Percentiles rank a stretch among this genome's conserved stretches.
Evolutionary conservation across 495 filamentous ascomycete genomes (phyloP).

Genomic region (Hypoxylon cercidicola): DNA sequence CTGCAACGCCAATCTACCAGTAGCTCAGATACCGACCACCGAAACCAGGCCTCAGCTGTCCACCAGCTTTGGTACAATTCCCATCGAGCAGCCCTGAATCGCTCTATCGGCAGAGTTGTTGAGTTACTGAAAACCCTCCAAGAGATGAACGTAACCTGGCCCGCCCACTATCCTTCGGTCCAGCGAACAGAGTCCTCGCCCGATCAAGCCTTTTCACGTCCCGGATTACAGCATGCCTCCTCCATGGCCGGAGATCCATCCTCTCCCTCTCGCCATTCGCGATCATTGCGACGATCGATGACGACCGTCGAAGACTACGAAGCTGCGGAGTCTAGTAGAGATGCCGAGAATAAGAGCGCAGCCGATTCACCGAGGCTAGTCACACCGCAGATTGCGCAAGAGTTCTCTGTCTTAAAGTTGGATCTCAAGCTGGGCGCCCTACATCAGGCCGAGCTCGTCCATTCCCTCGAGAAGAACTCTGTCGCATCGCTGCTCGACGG

Average conservation of each 20-base stretch:
- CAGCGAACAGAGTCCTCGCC: constrained; percentile 65
- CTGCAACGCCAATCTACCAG: constrained; percentile 51
- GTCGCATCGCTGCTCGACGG: constrained; percentile 91
- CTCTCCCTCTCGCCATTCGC: constrained; percentile 44
- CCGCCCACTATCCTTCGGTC: constrained; percentile 92
- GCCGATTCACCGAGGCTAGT: constrained; percentile 80
- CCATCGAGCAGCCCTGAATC: constrained; percentile 84
- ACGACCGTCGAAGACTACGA: constrained; percentile 72
- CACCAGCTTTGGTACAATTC: constrained; percentile 78
- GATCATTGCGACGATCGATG: constrained; percentile 74
- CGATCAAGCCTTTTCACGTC: constrained; percentile 52
- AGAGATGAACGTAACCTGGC: constrained; percentile 90
- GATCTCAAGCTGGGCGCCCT: constrained; percentile 89
- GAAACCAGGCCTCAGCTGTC: constrained; percentile 57
- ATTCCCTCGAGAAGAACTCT: constrained; percentile 93
- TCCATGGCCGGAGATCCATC: constrained; percentile 53
- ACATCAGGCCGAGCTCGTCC: constrained; percentile 89
- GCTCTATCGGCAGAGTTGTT: constrained; percentile 84
- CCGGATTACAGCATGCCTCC: constrained; percentile 65
- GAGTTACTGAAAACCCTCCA: constrained; percentile 82
- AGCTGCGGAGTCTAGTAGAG: constrained; percentile 76
- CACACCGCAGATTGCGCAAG: constrained; percentile 91
- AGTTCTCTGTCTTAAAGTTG: constrained; percentile 94
- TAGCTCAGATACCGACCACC: constrained; percentile 50
- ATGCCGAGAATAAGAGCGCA: constrained; percentile 65